These are phyloP conservation scores for Ambrosia trifida DNA, from an alignment of 129 eudicot species.

Conservation along the genomic window DNA sequence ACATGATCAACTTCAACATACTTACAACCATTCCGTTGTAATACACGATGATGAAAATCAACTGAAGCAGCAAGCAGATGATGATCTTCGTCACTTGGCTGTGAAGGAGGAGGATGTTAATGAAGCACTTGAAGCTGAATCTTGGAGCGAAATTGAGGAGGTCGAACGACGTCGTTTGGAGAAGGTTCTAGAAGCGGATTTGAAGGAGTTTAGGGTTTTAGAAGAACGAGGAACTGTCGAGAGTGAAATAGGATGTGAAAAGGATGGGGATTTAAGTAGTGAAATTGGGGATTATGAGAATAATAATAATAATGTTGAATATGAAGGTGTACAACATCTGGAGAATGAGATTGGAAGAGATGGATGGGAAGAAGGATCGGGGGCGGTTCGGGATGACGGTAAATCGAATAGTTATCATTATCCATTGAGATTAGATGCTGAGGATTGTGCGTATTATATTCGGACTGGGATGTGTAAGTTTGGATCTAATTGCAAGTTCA, in stretches of 20 bases:
- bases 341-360: slow-evolving; percentile 28
- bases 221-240: slow-evolving; percentile 28
- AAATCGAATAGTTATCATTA: slow-evolving; percentile 42
- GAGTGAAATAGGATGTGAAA: slow-evolving; percentile 18
- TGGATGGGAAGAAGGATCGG: slow-evolving; percentile 19
- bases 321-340: slow-evolving; percentile 17
- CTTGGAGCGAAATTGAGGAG: slow-evolving; percentile 8
- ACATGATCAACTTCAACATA: not conserved
- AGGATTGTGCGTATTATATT: slow-evolving; percentile 73
- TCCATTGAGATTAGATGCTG: slow-evolving; percentile 79
- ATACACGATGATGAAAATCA: slow-evolving; percentile 18
- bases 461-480: slow-evolving; percentile 73
- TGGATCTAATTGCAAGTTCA: slow-evolving; percentile 80
- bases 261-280: slow-evolving; percentile 23
- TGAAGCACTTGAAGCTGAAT: slow-evolving; percentile 25
- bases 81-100: no score
- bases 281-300: slow-evolving; percentile 17
- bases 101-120: slow-evolving; percentile 32
- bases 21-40: not conserved
- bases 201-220: slow-evolving; percentile 22
- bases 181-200: slow-evolving; percentile 19
- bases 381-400: slow-evolving; percentile 30
- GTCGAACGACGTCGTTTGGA: slow-evolving; percentile 7
- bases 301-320: not conserved
- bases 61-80: slow-evolving; percentile 19